Base-by-base conservation (phyloP, 176 grass and related monocot species). In the Phragmites australis region DNA sequence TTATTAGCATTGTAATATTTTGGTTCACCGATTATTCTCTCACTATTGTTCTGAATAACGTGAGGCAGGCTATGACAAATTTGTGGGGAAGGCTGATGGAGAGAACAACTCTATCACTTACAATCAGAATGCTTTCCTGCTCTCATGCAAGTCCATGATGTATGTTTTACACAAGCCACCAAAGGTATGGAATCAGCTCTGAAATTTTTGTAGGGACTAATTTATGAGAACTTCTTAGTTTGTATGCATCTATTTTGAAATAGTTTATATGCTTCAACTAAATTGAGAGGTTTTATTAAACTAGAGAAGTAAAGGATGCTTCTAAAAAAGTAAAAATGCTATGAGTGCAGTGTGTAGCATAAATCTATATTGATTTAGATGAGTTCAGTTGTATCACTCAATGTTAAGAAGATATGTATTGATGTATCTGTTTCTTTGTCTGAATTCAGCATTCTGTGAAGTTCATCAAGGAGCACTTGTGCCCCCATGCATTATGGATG, bases 41-140 rank as follows among this genome's bases (percentile, higher is more conserved):
- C n/a, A n/a, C n/a, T n/a, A n/a, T n/a, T n/a, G n/a, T n/a, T n/a
- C n/a, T n/a, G n/a, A n/a, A n/a, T n/a, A n/a, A n/a, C n/a, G n/a
- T 1, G 96, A 99, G 72, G 96, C 96, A 0, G 96, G 96, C 46
- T 99, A 93, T 12, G 96, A 99, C 76, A 94, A 95, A 75, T 93
- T 95, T 81, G 68, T 99, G 39, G 96, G 96, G 40, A 95, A 92
- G 79, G 88, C 90, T 15, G 90, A 99, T 63, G 90, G 93, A 30
- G 92, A 99, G 84, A 99, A 95, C 75, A 99, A 95, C 77, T 99
- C 96, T 44, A 56, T 99, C 58, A 91, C 86, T n/a, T 95, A 99
- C 77, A 99, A 99, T 55, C 93, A 99, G 79, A 99, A 99, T 74
- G 88, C 92, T 44, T 95, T 99, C 82, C 73, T 99, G 67, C 68